Conservation (phyloP, 768 basidiomycete species). For the Tricholoma sp. region DNA sequence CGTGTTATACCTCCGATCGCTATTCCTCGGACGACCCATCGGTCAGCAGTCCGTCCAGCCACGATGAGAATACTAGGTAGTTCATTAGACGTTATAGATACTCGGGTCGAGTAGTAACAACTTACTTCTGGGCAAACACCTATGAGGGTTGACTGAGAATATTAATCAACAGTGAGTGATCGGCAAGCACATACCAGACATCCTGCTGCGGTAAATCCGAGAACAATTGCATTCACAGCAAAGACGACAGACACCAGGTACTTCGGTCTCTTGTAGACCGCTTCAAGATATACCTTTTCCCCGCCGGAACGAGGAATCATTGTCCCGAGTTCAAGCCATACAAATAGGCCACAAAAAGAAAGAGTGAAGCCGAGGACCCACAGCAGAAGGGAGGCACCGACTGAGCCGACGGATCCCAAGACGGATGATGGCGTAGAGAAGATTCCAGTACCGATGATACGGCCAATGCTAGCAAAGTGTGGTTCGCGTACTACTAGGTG, state of each 20-base stretch:
- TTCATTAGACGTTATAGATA: background rate
- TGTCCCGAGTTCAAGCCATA: slow-evolving; percentile 60
- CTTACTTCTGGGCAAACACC: background rate
- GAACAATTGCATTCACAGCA: slow-evolving; percentile 46
- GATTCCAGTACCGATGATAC: background rate
- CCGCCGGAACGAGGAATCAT: slow-evolving; percentile 65
- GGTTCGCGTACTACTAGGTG: no score
- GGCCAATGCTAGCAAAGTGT: slow-evolving; percentile 12
- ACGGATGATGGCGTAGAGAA: background rate
- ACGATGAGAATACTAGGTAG: background rate
- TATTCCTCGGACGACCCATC: background rate
- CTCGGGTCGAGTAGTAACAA: background rate
- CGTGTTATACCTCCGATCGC: background rate
- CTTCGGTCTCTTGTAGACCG: slow-evolving; percentile 49
- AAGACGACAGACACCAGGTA: slow-evolving; percentile 54
- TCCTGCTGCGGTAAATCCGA: slow-evolving; percentile 21
- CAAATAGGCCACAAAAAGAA: slow-evolving; percentile 54
- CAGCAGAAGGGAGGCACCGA: background rate
- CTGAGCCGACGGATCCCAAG: background rate
- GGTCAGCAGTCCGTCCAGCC: background rate
- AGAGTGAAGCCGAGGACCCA: slow-evolving; percentile 60
- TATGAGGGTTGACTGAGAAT: background rate
- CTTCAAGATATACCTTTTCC: slow-evolving; percentile 72
- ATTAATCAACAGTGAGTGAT: no score
- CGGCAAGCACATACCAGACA: background rate